Conservation (phyloP, 371 early-diverging fungal species). For the Batkoa obscura region DNA sequence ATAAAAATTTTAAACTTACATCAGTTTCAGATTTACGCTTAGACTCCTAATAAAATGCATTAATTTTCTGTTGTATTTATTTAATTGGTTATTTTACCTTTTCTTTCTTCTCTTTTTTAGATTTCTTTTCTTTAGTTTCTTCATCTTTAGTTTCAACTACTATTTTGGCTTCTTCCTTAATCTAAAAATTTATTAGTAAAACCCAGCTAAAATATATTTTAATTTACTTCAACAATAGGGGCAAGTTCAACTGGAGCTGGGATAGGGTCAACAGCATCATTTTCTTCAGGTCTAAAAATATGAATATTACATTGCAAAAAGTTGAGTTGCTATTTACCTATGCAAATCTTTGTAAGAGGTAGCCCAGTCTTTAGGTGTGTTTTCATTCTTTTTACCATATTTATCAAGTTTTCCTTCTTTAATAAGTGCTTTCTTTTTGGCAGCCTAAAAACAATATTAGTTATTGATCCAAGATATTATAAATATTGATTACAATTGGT, state of each 20-base stretch:
- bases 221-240: not conserved
- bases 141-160: slow-evolving; percentile 6
- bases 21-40: too few species aligned
- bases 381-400: slow-evolving; percentile 71
- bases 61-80: too few species aligned
- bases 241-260: not conserved
- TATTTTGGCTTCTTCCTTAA: slow-evolving; percentile 3
- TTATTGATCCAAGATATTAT: too few species aligned
- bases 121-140: slow-evolving; percentile 6
- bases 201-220: too few species aligned
- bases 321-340: too few species aligned
- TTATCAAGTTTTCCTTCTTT: slow-evolving; percentile 94
- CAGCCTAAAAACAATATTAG: slow-evolving; percentile 13
- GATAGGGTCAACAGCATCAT: not conserved
- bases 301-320: too few species aligned
- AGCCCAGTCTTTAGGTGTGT: slow-evolving; percentile 59
- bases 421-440: slow-evolving; percentile 92
- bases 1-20: too few species aligned
- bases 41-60: too few species aligned
- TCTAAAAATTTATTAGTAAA: too few species aligned
- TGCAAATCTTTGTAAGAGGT: slow-evolving; percentile 33
- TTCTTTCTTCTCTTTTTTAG: slow-evolving; percentile 4
- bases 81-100: not conserved
- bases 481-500: slow-evolving; percentile 25
- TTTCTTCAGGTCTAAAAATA: too few species aligned